phyloP scores from a whole-genome alignment of 1,284 basidiomycete genomes.

The Cystobasidium slooffiae region DNA sequence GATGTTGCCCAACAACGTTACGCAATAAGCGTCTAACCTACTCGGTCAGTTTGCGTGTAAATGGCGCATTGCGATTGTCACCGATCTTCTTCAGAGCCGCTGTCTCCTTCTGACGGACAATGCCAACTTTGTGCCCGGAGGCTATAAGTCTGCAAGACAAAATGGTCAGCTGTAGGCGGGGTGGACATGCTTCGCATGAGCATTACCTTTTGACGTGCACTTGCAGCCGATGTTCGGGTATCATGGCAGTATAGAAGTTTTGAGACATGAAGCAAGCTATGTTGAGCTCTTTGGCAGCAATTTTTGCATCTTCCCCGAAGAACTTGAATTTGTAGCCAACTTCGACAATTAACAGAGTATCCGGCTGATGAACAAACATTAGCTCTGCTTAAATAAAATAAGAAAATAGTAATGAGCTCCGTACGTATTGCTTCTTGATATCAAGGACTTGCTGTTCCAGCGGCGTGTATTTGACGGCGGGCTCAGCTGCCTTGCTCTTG shows the following conservation, averaged over 20 bases:
- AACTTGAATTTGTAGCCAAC: conserved; percentile 53
- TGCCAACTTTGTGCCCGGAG: conserved; percentile 85
- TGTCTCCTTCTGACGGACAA: conserved; percentile 91
- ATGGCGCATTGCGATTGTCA: conserved; percentile 79
- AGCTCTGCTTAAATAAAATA: neutral
- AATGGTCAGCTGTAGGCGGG: conserved; percentile 13
- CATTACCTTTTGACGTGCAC: conserved; percentile 84
- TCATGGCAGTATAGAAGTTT: conserved; percentile 80
- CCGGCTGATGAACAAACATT: conserved; percentile 44
- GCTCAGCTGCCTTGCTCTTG: conserved; percentile 38
- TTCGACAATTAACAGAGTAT: conserved; percentile 51
- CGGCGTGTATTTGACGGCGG: conserved; percentile 51
- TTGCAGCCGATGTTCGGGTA: conserved; percentile 78
- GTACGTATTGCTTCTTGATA: conserved; percentile 44
- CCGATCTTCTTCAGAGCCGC: conserved; percentile 91
- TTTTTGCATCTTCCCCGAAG: conserved; percentile 50
- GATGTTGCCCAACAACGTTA: neutral
- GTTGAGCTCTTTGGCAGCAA: conserved; percentile 33
- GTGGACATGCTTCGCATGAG: conserved; percentile 11
- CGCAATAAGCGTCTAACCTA: conserved; percentile 33
- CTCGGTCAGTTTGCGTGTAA: conserved; percentile 77
- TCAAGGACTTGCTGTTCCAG: conserved; percentile 52
- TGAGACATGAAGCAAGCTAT: conserved; percentile 71
- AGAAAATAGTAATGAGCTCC: neutral
- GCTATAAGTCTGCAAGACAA: conserved; percentile 69